Conservation (phyloP, 1,284 basidiomycete species). For the Cutaneotrichosporon sp. region DNA sequence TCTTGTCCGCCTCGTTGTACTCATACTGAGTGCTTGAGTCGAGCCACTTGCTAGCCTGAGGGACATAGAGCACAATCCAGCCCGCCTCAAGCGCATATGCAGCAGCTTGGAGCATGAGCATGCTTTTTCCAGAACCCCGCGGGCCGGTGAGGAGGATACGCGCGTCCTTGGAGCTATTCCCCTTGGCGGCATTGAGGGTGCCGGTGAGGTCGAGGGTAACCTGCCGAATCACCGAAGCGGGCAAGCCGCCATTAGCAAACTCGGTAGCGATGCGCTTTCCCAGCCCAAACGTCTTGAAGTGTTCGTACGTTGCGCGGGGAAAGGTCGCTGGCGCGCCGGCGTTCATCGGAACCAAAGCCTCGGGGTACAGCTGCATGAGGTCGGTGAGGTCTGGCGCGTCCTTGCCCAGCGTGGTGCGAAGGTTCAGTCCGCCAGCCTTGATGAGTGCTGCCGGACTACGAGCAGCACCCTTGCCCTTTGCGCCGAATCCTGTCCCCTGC, state of each 20-base stretch:
- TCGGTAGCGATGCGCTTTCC: constrained; percentile 42
- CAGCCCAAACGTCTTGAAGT: constrained; percentile 44
- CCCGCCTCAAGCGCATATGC: constrained; percentile 67
- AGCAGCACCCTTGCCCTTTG: constrained; percentile 11
- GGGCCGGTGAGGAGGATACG: constrained; percentile 57
- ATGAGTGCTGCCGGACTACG: constrained; percentile 4
- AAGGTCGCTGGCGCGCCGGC: constrained; percentile 42
- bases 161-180: constrained; percentile 18
- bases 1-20: constrained; percentile 72
- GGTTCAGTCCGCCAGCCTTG: constrained; percentile 24
- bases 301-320: constrained; percentile 32
- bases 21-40: constrained; percentile 72
- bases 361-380: constrained; percentile 35
- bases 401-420: constrained; percentile 32
- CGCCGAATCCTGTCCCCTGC: constrained; percentile 4
- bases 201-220: constrained; percentile 42
- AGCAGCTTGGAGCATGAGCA: constrained; percentile 74
- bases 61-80: constrained; percentile 89
- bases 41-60: constrained; percentile 69
- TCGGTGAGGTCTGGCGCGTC: constrained; percentile 36
- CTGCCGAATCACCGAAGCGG: constrained; percentile 47
- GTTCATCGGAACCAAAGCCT: constrained; percentile 29
- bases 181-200: constrained; percentile 33
- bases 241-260: constrained; percentile 29
- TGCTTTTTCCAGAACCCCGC: constrained; percentile 79